Conservation (phyloP, 1,139 yeast species). For the Pichia terricola region DNA sequence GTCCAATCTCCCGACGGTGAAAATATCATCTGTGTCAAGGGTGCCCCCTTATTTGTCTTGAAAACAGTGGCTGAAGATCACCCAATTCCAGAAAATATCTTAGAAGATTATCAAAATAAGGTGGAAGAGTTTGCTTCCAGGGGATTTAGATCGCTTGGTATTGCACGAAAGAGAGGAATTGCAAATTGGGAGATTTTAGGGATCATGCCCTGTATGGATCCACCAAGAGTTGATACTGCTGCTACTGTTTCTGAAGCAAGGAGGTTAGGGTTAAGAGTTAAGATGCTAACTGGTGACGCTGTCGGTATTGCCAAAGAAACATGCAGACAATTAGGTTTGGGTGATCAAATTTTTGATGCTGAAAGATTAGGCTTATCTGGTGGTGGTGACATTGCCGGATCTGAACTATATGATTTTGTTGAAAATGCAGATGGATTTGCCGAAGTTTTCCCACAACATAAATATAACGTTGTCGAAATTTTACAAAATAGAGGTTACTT, state of each 20-base stretch:
- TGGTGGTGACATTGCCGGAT: constrained; percentile 94
- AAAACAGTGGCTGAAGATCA: constrained; percentile 95
- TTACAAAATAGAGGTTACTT: constrained; percentile 87
- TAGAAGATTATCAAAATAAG: constrained; percentile 91
- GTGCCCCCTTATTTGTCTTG: constrained; percentile 92
- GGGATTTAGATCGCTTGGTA: constrained; percentile 98
- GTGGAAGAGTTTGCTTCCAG: constrained; percentile 96
- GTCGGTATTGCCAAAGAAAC: constrained; percentile 98
- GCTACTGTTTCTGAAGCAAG: constrained; percentile 91
- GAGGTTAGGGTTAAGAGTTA: constrained; percentile 86
- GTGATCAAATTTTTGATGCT: constrained; percentile 95
- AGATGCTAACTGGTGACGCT: constrained; percentile 99
- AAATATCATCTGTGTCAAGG: constrained; percentile 92
- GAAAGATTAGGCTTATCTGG: constrained; percentile 90
- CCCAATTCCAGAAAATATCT: constrained; percentile 92
- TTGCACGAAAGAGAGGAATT: constrained; percentile 98
- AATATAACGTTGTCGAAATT: constrained; percentile 84
- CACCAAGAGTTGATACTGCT: constrained; percentile 98
- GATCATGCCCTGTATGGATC: constrained; percentile 98
- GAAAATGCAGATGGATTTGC: constrained; percentile 96
- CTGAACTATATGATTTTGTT: constrained; percentile 90
- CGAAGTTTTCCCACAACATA: constrained; percentile 95
- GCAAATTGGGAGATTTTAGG: constrained; percentile 98
- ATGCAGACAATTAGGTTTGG: constrained; percentile 94
- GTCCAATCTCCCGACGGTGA: constrained; percentile 96